Conservation (phyloP, 2,329 filamentous ascomycete species). For the Triangularia setosa region DNA sequence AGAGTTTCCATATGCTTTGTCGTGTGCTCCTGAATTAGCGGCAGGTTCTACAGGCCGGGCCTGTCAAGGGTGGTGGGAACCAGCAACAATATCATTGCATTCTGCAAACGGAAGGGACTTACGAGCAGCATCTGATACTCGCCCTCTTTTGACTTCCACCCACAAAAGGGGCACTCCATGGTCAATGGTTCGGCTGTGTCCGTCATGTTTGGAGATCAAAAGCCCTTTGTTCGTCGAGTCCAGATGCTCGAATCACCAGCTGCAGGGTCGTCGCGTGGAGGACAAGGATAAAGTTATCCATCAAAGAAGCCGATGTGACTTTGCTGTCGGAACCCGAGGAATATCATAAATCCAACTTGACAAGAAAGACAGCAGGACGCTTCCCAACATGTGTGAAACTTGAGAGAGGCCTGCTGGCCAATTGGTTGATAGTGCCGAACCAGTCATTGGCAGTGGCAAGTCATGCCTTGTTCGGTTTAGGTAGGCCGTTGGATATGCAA, state of each 20-base stretch:
- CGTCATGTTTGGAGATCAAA: background rate
- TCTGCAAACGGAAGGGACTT: slow-evolving; percentile 17
- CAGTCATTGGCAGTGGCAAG: background rate
- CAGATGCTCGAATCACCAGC: background rate
- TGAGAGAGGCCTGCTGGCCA: background rate
- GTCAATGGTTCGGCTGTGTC: background rate
- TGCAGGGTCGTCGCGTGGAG: background rate
- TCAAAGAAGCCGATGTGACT: background rate
- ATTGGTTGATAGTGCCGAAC: background rate
- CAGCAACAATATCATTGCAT: background rate
- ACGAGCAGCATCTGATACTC: slow-evolving; percentile 37
- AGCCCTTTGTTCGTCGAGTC: background rate
- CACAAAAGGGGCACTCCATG: slow-evolving; percentile 36
- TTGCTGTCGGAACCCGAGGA: background rate
- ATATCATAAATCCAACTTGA: background rate
- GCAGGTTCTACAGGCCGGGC: background rate
- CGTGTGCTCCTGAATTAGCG: background rate
- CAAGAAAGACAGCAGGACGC: background rate
- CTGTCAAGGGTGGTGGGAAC: background rate
- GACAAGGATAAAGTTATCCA: background rate
- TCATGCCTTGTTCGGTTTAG: background rate
- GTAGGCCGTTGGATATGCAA: background rate
- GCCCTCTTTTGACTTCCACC: slow-evolving; percentile 29
- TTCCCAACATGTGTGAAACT: background rate
- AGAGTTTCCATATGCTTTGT: slow-evolving; percentile 30